Base-by-base conservation (phyloP, 1,284 basidiomycete species). In the Leucoagaricus sp. region DNA sequence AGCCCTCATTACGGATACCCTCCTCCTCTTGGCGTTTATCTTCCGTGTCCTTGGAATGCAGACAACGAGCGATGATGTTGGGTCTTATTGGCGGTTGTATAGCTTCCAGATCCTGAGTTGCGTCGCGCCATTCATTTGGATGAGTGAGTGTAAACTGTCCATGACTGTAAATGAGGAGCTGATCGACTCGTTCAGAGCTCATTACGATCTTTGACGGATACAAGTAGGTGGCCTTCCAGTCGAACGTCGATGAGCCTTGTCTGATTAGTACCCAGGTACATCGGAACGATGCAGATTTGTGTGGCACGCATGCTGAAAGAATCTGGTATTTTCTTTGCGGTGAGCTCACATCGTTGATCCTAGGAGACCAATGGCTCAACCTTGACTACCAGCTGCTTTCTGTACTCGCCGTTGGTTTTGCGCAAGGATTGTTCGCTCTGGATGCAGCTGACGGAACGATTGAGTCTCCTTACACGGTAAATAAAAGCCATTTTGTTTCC, bases 321-420 rank as follows among this genome's bases (percentile, higher is more conserved):
- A 71, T 94, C 92, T 8, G 87, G 91, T 3, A 94, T 96, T 56
- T 98, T 98, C 78, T 95, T 96, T 76, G 83, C 85, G 69, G 90
- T 94, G 60, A 50, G 82, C 67, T 60, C 17, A 41, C 15, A 12
- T 48, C 45, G 4, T 57, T 46, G 21, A 7, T 36, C 38, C n/a
- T n/a, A n/a, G n/a, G n/a, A n/a, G 10, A 15, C 7, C n/a, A 19
- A 25, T 53, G 17, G 21, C 21, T 41, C n/a, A 12, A 19, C 10
- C 23, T 28, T 64, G 36, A 23, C 34, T 45, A 23, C 19, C 60
- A 93, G 85, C 75, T 95, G 29, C 76, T 96, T 6, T 91, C 86
- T 4, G 80, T 97, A 34, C 81, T 96, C 55, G 90, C 84, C 7
- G 70, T 93, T 36, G 95, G 95, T 1, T 97, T 97, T 68, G 79